A percentile compares a stretch with the other conserved stretches of the same genome.
Conservation (phyloP, 305 asterid species). For the Solanum aculeatissimum region DNA sequence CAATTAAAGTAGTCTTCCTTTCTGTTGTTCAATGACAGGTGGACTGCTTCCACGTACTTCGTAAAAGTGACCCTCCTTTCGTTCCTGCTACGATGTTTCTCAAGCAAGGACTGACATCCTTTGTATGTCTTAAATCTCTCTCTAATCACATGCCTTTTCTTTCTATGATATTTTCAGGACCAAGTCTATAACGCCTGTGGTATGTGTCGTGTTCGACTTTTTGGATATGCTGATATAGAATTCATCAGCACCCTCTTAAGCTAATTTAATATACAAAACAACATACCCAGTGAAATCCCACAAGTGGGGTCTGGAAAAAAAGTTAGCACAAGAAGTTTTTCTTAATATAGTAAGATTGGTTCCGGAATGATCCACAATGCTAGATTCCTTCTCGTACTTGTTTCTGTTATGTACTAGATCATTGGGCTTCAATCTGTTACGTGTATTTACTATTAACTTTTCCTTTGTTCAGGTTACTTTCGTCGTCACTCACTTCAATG, state of each 20-base stretch:
- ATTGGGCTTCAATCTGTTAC: background rate
- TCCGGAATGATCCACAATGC: background rate
- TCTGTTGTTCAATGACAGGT: slow-evolving; percentile 45
- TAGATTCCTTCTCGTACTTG: background rate
- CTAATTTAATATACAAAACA: background rate
- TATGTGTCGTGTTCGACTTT: background rate
- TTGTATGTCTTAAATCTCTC: slow-evolving; percentile 38
- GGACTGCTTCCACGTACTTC: slow-evolving; percentile 89
- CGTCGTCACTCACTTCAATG: slow-evolving; percentile 75
- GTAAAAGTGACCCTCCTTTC: slow-evolving; percentile 93
- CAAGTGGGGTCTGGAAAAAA: background rate
- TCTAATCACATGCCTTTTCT: background rate
- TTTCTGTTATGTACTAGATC: background rate
- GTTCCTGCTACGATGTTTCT: slow-evolving; percentile 69
- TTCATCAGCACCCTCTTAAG: background rate
- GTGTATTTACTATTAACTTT: background rate
- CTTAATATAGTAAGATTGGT: background rate
- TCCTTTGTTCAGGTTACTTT: slow-evolving; percentile 61
- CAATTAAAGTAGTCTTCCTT: slow-evolving; percentile 2
- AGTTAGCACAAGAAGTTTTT: background rate
- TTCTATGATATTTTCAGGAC: background rate
- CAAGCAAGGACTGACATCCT: slow-evolving; percentile 84
- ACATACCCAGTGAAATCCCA: background rate
- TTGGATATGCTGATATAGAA: background rate
- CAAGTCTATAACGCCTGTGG: background rate